Base-by-base conservation (phyloP, 192 early-diverging fungal genomes). In the Linnemannia elongata region DNA sequence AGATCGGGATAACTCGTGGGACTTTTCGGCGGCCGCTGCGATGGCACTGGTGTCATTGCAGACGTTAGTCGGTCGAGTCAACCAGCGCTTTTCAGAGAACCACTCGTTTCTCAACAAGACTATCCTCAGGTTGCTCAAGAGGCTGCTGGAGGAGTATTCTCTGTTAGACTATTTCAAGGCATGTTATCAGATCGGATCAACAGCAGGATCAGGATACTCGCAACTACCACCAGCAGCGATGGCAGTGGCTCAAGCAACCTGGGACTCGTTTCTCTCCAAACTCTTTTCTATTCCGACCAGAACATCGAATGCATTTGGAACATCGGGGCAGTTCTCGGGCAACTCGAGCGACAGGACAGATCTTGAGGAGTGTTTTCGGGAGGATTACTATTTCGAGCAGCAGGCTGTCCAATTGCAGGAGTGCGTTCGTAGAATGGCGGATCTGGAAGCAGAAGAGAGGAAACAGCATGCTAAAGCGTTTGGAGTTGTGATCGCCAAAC, bases 31-130 rank as follows among this genome's bases (percentile, higher is more conserved):
- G 38, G 30, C 69, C n/a, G 24, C 44, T 0, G 30, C 57, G 18
- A 75, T 87, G 44, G 72, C 80, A 1, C 49, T 71, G 1, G 63
- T 87, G 3, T 77, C 85, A 18, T 38, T 78, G 36, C 85, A 87
- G 27, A 87, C 76, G 24, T 44, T 87, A 2, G 76, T 81, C 22
- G 80, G 68, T 36, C 49, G 76, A 38, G 22, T 87, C 71, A 80
- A 81, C 18, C 57, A 49, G 18, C 75, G 35, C 10, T 87, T 87
- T 30, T 72, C 78, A 12, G 74, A 87, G 60, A 81, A 87, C 66
- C 85, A 87, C 24, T 78, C 85, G 22, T 81, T 87, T 42, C 38
- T 87, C 20, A 87, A 78, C 72, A 47, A 78, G 9, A 87, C 85
- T 9, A 75, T 87, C 63, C 42, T 87, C 17, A 71, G 79, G 4